These are phyloP conservation scores for Rhododendron henanense DNA, from an alignment of 148 eudicot genomes.

Conservation along the genomic window DNA sequence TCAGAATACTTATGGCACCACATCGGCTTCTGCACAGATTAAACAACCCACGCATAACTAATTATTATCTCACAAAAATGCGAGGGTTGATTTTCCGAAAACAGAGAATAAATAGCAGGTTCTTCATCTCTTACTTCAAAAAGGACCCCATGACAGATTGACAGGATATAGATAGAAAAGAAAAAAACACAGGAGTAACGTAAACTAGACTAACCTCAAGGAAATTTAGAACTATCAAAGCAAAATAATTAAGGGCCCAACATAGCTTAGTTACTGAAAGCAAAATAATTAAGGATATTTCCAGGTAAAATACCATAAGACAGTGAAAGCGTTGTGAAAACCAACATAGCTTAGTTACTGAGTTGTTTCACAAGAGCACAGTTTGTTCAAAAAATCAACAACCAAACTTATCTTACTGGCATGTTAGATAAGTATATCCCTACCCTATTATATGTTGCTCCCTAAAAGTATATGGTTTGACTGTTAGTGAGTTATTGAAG, in stretches of 20 bases:
- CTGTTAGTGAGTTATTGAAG: too few relatives aligned
- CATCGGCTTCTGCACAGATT: constrained; percentile 70
- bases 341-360: background rate
- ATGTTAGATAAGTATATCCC: background rate
- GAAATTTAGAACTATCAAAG: constrained; percentile 63
- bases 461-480: too few relatives aligned
- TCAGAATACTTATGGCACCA: constrained; percentile 56
- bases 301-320: background rate
- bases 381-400: background rate
- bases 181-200: constrained; percentile 5
- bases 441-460: background rate
- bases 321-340: background rate
- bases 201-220: constrained; percentile 55
- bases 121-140: background rate
- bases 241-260: constrained; percentile 82
- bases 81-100: background rate
- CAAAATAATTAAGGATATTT: too few relatives aligned
- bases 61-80: background rate
- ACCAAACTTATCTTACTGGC: background rate
- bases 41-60: constrained; percentile 4
- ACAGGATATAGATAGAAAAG: background rate
- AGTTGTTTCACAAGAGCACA: background rate
- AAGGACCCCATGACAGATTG: background rate
- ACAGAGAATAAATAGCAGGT: background rate
- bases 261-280: too few relatives aligned